Evolutionary conservation across 352 stramenopile genomes (phyloP).

Genomic region (Pythium coloratum): DNA sequence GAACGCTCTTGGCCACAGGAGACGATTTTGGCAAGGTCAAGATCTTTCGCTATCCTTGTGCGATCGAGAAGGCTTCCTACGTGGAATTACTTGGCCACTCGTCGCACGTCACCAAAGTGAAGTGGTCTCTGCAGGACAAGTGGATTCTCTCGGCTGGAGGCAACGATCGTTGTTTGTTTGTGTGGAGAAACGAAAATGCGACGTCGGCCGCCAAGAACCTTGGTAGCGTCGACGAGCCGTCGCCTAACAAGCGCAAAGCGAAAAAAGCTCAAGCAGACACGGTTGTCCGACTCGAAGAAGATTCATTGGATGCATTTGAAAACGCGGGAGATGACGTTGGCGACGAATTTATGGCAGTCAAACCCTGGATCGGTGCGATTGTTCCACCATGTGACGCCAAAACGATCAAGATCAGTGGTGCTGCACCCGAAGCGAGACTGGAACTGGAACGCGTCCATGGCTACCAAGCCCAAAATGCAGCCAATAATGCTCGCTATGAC

Average conservation of each 20-base stretch:
- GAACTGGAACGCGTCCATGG: slow-evolving; percentile 74
- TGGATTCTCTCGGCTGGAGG: slow-evolving; percentile 74
- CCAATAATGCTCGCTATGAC: slow-evolving; percentile 82
- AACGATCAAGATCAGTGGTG: slow-evolving; percentile 32
- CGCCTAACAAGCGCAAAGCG: not conserved
- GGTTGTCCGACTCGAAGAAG: slow-evolving; percentile 12
- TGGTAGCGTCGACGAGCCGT: not conserved
- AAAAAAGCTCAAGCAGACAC: not conserved
- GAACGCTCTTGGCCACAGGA: slow-evolving; percentile 63
- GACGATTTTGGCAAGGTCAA: slow-evolving; percentile 88
- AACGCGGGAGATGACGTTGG: slow-evolving; percentile 45
- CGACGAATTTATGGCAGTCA: slow-evolving; percentile 91
- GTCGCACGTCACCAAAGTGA: slow-evolving; percentile 82
- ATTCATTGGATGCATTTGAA: slow-evolving; percentile 34
- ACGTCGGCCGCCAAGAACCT: not conserved
- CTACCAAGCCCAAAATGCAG: slow-evolving; percentile 69
- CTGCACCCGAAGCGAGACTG: slow-evolving; percentile 42
- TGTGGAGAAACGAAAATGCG: slow-evolving; percentile 57
- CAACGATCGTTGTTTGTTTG: slow-evolving; percentile 77
- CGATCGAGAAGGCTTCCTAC: slow-evolving; percentile 50
- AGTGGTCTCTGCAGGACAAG: slow-evolving; percentile 57
- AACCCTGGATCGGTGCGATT: slow-evolving; percentile 85
- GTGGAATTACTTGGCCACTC: slow-evolving; percentile 65
- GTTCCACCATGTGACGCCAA: slow-evolving; percentile 60
- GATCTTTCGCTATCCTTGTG: slow-evolving; percentile 85